Base-by-base conservation (phyloP, 2,329 filamentous ascomycete species). In the Aspergillus calidoustus region DNA sequence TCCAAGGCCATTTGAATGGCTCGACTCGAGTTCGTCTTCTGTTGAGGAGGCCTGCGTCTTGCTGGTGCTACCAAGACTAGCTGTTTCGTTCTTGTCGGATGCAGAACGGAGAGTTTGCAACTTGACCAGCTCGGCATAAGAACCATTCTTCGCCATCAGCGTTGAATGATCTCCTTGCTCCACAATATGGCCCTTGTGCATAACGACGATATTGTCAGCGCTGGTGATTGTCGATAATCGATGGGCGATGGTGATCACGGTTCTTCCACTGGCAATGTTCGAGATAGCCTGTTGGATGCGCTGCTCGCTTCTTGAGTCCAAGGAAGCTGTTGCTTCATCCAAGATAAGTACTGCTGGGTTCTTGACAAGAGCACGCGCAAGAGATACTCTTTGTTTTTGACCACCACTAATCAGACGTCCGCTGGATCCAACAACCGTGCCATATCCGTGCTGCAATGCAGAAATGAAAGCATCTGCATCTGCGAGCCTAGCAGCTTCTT, bases 321-420 rank as follows among this genome's bases (percentile, higher is more conserved):
- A 83, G 5, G 92, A 91, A 38, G 89, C 92, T 0, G 93, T 97
- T 1, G 93, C 93, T 76, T 97, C 93, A 66, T 97, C 93, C 3
- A 97, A 87, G 1, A 97, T 85, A 1, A 97, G 84, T 71, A 97
- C 83, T 79, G 90, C 91, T 0, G 92, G 92, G 67, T 96, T 88
- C 4, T 88, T 91, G 19, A 96, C 88, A 53, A 96, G 85, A 30
- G 91, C 91, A 64, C 91, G 83, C 3, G 92, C 91, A 73, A 96
- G 95, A 6, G 92, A 91, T 67, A 96, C 92, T 65, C 93, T 89
- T 77, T 97, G 93, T 74, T 95, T 94, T 78, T 97, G 93, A n/a
- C 93, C 93, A 73, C 93, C 93, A 54, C 90, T 93, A 9, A 97
- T 82, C 50, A 94, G 79, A 66, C 93, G 91, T 6, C 92, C 93